Evolutionary conservation across 306 rosid genomes (phyloP), one percentile per base, ranked within the genome.

Genomic region (Carpinus viminea): DNA sequence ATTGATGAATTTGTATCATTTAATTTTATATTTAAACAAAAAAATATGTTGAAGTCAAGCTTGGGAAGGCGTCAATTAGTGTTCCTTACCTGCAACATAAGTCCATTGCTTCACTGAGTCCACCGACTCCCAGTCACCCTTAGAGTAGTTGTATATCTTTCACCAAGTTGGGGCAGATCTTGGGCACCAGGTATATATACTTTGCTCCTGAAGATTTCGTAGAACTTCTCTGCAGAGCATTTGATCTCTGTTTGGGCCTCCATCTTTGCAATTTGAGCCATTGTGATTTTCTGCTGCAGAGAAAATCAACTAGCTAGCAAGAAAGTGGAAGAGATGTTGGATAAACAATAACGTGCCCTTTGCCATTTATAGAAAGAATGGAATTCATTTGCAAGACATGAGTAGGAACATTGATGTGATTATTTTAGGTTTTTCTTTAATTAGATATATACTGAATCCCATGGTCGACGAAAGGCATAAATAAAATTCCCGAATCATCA

Each of bases 41-140:
- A 31, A 31, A 31, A 31, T 31, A 31, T 31, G 34, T 31, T 1
- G 34, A 31, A 31, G 34, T 31, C 34, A 31, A 31, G 34, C 34
- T 31, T 31, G 34, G 34, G 34, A 31, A 31, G 34, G 34, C 2
- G 34, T 31, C 34, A 31, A 31, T 31, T 31, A 31, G 34, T 31
- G 8, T 41, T 41, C 45, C 4, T 51, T 73, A 73, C 62, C 76
- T 51, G 24, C 60, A 73, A 31, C 62, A 73, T 73, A 73, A 71
- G 78, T 76, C 85, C 81, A 82, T 74, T 77, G 78, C 71, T 73
- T 77, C 47, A 82, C 36, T 12, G 85, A 82, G 72, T 78, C 85
- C 0, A 31, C 64, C 16, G 85, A 26, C 8, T 74, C 74, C 79
- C 85, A 73, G 11, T 68, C 82, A 68, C 82, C 85, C 28, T 68